Base-by-base conservation (phyloP, 306 rosid species). In the Rubus parviflorus region DNA sequence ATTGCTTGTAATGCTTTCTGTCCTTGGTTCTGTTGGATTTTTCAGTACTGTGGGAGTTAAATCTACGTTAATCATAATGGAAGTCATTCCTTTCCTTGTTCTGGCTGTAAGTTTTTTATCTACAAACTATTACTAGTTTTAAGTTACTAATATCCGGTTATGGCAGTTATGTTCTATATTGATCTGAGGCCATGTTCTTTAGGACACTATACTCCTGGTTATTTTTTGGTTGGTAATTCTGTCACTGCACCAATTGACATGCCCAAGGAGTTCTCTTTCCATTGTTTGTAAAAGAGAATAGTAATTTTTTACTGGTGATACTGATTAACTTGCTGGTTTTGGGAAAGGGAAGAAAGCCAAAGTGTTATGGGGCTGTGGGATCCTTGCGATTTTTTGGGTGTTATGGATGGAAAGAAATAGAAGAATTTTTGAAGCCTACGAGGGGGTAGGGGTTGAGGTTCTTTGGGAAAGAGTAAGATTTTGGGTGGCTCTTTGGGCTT, bases 61-160 rank as follows among this genome's bases (percentile, higher is more conserved):
- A 82, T 94, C 98, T 38, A 94, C 98, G n/a, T 60, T 94, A 81
- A 94, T 94, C 78, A 94, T 94, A 66, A 90, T 94, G 97, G 98
- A 94, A 89, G 98, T 92, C 84, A 94, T 94, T 71, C 98, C 98
- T 61, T 94, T 94, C 80, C 89, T 94, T 45, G 97, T 94, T 64
- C 85, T 94, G 80, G 98, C 98, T 72, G 98, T 94, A 92, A 88
- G 98, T 86, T 42, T 43, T 54, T 52, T 7, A 1, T 20, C 58
- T 35, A 56, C 63, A 57, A 19, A 48, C 71, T 76, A 7, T 51
- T 38, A 37, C 56, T 68, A 60, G 73, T 57, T 60, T 70, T 46
- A 45, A 58, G 79, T 78, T 42, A 73, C n/a, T 9, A 62, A 68
- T 48, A 53, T 82, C 37, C 66, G 72, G 20, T 75, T 15, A 10